These are phyloP conservation scores for Gentiana dahurica DNA, from an alignment of 257 asterid genomes.

Conservation along the genomic window DNA sequence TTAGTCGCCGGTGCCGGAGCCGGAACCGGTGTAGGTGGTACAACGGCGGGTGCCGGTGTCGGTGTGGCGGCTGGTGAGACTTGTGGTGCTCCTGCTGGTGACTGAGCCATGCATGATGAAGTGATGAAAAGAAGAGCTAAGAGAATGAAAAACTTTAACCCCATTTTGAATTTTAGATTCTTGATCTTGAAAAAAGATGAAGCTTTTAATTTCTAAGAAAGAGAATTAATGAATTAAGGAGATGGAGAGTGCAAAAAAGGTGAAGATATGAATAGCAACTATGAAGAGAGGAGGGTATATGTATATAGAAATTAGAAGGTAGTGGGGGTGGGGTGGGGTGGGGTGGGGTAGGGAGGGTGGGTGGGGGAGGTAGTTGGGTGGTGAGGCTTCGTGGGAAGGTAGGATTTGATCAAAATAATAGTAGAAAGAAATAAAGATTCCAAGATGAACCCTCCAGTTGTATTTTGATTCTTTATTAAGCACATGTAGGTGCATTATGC, in stretches of 20 bases:
- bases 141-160: conserved; percentile 35
- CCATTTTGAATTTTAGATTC: conserved; percentile 15
- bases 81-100: conserved; percentile 28
- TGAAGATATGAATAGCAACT: conserved; percentile 15
- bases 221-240: background rate
- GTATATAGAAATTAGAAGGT: background rate
- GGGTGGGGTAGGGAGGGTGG: too few species aligned
- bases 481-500: too few species aligned
- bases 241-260: conserved; percentile 8
- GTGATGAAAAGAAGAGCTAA: conserved; percentile 28
- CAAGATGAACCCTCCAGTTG: background rate
- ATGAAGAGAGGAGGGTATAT: conserved; percentile 17
- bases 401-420: background rate
- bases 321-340: too few species aligned
- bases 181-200: background rate
- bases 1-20: conserved; percentile 10
- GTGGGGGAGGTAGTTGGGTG: too few species aligned
- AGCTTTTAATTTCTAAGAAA: background rate
- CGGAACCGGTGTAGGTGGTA: background rate
- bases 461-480: background rate
- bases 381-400: too few species aligned
- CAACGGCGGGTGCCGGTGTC: conserved; percentile 10
- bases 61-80: conserved; percentile 22
- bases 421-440: background rate
- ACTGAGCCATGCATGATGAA: conserved; percentile 54